Percentiles rank a stretch among this genome's conserved stretches.
These are phyloP conservation scores for Lachnellula willkommii DNA, from an alignment of 2,329 filamentous ascomycete species.

Conservation along the genomic window DNA sequence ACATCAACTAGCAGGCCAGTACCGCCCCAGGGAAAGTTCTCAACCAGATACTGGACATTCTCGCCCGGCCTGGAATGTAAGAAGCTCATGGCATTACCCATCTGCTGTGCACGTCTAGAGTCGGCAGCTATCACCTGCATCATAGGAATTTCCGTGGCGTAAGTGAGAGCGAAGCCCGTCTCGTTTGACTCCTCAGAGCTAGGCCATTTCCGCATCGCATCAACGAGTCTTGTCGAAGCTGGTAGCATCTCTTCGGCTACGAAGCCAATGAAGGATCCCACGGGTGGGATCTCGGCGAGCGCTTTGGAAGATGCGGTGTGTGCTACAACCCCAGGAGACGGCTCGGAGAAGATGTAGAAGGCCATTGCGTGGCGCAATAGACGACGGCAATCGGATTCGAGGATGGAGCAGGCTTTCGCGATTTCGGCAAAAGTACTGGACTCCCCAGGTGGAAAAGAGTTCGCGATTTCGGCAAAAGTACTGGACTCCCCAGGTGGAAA, in stretches of 20 bases:
- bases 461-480: conserved; percentile 16
- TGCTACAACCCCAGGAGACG: conserved; percentile 5
- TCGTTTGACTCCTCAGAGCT: neutral
- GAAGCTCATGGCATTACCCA: neutral
- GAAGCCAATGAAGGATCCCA: neutral
- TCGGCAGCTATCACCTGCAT: neutral
- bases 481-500: conserved; percentile 12
- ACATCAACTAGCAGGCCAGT: neutral
- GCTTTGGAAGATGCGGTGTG: conserved; percentile 14
- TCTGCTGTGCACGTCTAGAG: neutral
- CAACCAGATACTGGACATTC: neutral
- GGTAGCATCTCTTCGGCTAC: neutral
- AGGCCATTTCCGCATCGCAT: neutral
- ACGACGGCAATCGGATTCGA: conserved; percentile 6
- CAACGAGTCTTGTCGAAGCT: neutral
- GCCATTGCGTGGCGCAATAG: conserved; percentile 16
- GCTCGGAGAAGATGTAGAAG: conserved; percentile 14
- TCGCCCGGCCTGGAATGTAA: neutral
- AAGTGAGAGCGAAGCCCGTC: neutral
- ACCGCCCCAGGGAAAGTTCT: neutral
- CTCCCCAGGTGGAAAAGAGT: conserved; percentile 8
- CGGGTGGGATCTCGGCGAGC: conserved; percentile 6
- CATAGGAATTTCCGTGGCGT: neutral
- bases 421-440: conserved; percentile 17
- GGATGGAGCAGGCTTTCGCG: conserved; percentile 9